phyloP scores from a whole-genome alignment of 2,329 filamentous ascomycete species.

The Ceratocystis albifundus region DNA sequence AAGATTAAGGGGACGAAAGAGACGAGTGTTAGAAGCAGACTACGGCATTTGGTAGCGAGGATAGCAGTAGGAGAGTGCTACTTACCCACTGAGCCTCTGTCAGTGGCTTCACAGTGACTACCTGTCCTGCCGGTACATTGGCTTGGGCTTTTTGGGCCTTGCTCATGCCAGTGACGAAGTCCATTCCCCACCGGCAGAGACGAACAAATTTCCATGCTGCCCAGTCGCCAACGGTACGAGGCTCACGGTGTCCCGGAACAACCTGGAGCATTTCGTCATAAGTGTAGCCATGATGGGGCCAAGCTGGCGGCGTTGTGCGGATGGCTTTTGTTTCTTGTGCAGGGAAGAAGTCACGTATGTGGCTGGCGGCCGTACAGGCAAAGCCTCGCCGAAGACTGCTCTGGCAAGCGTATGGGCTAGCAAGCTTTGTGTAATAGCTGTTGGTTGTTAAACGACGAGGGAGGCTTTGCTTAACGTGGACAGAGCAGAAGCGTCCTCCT shows the following conservation, averaged over 20 bases:
- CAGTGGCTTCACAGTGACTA: constrained; percentile 47
- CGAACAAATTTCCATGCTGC: constrained; percentile 67
- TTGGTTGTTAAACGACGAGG: constrained; percentile 7
- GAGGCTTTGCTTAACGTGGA: background rate
- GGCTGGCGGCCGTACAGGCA: constrained; percentile 38
- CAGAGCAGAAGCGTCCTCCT: constrained; percentile 15
- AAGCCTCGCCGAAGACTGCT: constrained; percentile 32
- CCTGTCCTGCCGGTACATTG: constrained; percentile 43
- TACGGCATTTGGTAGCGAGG: background rate
- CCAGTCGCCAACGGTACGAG: constrained; percentile 63
- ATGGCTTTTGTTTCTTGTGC: constrained; percentile 49
- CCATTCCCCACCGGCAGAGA: constrained; percentile 65
- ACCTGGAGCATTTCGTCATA: constrained; percentile 67
- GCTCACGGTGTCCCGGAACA: constrained; percentile 62
- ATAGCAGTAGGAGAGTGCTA: constrained; percentile 12
- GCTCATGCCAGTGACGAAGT: constrained; percentile 60
- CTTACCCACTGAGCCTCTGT: constrained; percentile 72
- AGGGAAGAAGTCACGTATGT: constrained; percentile 52
- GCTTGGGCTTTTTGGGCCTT: constrained; percentile 60
- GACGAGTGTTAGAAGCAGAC: background rate
- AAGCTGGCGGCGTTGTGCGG: constrained; percentile 51
- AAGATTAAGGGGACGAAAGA: background rate
- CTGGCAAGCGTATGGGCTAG: background rate
- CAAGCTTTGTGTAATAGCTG: constrained; percentile 2
- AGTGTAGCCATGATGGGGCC: constrained; percentile 63